phyloP scores from a whole-genome alignment of 768 basidiomycete genomes.

The Macrolepiota albuminosa region DNA sequence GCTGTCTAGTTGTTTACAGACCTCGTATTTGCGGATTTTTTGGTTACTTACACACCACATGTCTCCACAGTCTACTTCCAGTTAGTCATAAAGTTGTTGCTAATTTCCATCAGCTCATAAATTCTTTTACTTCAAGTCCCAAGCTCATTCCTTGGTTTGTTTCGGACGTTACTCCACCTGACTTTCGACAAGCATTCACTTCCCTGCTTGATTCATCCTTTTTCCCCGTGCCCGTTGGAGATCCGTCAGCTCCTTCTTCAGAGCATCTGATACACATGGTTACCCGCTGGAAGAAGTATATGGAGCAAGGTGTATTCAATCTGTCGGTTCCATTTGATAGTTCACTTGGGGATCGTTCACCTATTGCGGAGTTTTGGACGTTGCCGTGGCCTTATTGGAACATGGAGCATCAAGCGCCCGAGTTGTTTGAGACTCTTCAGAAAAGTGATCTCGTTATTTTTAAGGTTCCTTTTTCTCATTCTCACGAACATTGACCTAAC shows the following conservation, averaged over 20 bases:
- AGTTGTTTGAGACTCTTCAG: conserved; percentile 46
- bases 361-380: conserved; percentile 59
- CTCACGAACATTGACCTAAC: neutral
- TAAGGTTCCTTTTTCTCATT: conserved; percentile 44
- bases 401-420: conserved; percentile 48
- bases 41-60: conserved; percentile 85
- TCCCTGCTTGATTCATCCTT: conserved; percentile 63
- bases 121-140: conserved; percentile 45
- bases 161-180: conserved; percentile 85
- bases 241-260: conserved; percentile 3
- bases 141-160: conserved; percentile 98
- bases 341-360: conserved; percentile 40
- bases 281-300: conserved; percentile 65
- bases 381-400: conserved; percentile 74
- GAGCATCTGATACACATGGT: conserved; percentile 57
- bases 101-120: neutral
- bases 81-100: conserved; percentile 37
- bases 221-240: conserved; percentile 34
- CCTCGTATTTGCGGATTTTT: conserved; percentile 87
- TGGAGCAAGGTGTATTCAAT: conserved; percentile 65
- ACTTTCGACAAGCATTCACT: conserved; percentile 61
- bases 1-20: conserved; percentile 79
- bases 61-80: conserved; percentile 85
- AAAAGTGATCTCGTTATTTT: conserved; percentile 73
- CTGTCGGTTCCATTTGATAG: conserved; percentile 65